These are phyloP conservation scores for Amanita inopinata DNA, from an alignment of 768 basidiomycete species.

Conservation along the genomic window DNA sequence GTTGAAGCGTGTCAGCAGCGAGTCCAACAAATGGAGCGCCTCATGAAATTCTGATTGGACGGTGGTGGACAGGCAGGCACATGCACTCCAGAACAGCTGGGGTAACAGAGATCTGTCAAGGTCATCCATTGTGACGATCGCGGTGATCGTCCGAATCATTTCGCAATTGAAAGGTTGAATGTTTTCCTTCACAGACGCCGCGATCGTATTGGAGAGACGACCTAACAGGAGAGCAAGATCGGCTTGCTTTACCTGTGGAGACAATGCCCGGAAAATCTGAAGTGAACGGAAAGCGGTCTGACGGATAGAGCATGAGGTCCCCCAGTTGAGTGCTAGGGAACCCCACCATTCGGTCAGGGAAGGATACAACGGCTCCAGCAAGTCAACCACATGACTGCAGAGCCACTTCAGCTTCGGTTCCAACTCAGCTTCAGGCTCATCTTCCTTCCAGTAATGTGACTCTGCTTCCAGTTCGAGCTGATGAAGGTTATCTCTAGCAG, in stretches of 20 bases:
- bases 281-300: conserved; percentile 81
- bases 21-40: conserved; percentile 53
- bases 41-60: conserved; percentile 73
- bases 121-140: conserved; percentile 45
- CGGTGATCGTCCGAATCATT: conserved; percentile 66
- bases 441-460: conserved; percentile 61
- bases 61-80: conserved; percentile 74
- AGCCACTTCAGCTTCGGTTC: conserved; percentile 63
- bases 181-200: conserved; percentile 55
- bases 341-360: conserved; percentile 72
- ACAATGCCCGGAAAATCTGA: conserved; percentile 79
- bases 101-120: conserved; percentile 58
- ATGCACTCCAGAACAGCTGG: conserved; percentile 81
- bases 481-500: conserved; percentile 41
- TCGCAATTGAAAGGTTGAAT: conserved; percentile 80
- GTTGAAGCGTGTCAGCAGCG: conserved; percentile 59
- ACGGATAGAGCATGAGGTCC: conserved; percentile 80
- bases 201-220: conserved; percentile 75
- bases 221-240: conserved; percentile 76
- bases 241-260: conserved; percentile 56
- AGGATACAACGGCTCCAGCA: conserved; percentile 63
- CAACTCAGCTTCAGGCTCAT: conserved; percentile 43
- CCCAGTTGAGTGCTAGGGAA: conserved; percentile 71
- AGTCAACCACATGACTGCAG: conserved; percentile 51
- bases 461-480: conserved; percentile 51